Evolutionary conservation across 495 filamentous ascomycete genomes (phyloP), one percentile per base, ranked within the genome.

Genomic region (Penicillium waksmanii): DNA sequence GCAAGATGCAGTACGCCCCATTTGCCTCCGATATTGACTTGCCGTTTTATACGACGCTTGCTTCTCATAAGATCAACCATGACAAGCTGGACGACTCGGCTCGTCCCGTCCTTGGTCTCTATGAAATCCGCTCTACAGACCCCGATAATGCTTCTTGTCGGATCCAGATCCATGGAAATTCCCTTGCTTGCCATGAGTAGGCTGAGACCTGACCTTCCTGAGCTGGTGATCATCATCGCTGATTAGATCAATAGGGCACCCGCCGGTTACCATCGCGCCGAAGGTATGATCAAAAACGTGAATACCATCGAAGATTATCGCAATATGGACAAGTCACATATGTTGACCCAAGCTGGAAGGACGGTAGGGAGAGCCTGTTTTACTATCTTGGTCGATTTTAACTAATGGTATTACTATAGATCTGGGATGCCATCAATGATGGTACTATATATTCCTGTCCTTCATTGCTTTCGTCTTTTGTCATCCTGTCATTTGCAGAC

Each of bases 361-460:
- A 93, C 86, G 72, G 93, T 95, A 76, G 65, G 83, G 51, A 15
- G 35, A 15, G 3, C 73, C 36, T 52, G 34, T 17, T 33, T 34
- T 5, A 7, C 15, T 7, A 4, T 40, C 11, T n/a, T 5, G 36
- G 2, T 40, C n/a, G 12, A 13, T 18, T 21, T 48, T 2, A 6
- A n/a, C 46, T 48, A 27, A 48, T 48, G 21, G 31, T 27, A 48
- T 34, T 63, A 49, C 34, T 11, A 8, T 63, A 96, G 90, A 91
- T 98, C 52, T 97, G 93, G 96, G 92, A 97, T 76, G 95, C 95
- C 25, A 96, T 98, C 64, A 85, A 89, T 60, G 95, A 98, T 72
- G 93, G 93, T 18, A 96, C 91, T 7, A 97, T 98, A 62, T 97
- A 93, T 72, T 93, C 91, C 11, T 90, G 91, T 33, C 95, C 96